Conservation (phyloP, 108 stramenopile species). For the Hondaea fermentalgiana region DNA sequence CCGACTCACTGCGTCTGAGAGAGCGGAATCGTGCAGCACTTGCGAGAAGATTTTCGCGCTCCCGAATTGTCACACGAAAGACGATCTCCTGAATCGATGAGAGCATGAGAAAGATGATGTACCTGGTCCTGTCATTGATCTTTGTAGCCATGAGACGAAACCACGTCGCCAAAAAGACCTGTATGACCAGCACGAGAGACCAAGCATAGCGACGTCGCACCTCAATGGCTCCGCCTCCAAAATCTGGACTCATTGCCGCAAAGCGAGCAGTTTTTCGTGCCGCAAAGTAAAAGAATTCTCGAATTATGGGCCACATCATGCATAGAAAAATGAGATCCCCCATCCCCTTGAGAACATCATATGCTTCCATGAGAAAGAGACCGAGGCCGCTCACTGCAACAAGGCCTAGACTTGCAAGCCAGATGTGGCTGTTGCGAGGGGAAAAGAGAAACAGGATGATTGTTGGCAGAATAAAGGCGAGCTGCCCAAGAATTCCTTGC, state of each 20-base stretch:
- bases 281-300: not conserved
- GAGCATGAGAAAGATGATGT: not conserved
- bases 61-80: not conserved
- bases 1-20: not conserved
- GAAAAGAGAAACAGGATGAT: not conserved
- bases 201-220: not conserved
- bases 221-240: not conserved
- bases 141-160: not conserved
- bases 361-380: not conserved
- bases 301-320: not conserved
- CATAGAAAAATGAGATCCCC: not conserved
- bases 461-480: not conserved
- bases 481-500: not conserved
- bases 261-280: not conserved
- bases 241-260: not conserved
- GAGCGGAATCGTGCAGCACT: not conserved
- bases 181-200: not conserved
- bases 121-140: not conserved
- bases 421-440: not conserved
- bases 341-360: not conserved
- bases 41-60: not conserved
- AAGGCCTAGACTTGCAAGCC: not conserved
- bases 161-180: not conserved
- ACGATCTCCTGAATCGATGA: not conserved
- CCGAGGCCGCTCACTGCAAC: not conserved